A percentile compares a stretch with the other conserved stretches of the same genome.
Conservation (phyloP, 352 stramenopile genomes). For the Phytophthora nicotianae region DNA sequence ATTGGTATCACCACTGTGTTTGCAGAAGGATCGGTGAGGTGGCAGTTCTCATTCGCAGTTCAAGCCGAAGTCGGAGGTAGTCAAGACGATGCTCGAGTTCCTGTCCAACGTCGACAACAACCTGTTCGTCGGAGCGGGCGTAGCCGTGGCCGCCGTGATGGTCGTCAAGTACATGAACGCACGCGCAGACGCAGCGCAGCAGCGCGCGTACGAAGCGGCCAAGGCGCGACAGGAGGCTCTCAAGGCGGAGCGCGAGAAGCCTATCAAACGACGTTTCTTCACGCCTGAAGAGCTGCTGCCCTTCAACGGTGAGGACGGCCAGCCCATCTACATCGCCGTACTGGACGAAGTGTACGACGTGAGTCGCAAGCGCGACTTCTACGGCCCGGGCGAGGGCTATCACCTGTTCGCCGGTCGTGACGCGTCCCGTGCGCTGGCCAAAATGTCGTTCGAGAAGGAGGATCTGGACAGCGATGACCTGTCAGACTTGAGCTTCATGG, state of each 20-base stretch:
- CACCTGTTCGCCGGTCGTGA: constrained; percentile 96
- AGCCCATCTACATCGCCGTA: constrained; percentile 96
- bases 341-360: constrained; percentile 97
- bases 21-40: neutral
- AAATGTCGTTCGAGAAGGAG: constrained; percentile 96
- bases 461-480: constrained; percentile 90
- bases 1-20: neutral
- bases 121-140: constrained; percentile 57
- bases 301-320: constrained; percentile 92
- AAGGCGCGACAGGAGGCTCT: constrained; percentile 69
- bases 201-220: constrained; percentile 63
- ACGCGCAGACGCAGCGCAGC: constrained; percentile 63
- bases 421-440: constrained; percentile 93
- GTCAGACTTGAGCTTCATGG: constrained; percentile 81
- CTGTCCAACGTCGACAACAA: constrained; percentile 52
- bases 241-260: constrained; percentile 68
- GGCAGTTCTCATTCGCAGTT: constrained; percentile 23
- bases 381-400: constrained; percentile 96
- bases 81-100: constrained; percentile 50
- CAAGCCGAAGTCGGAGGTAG: constrained; percentile 20
- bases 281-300: constrained; percentile 89
- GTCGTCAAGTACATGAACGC: constrained; percentile 69
- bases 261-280: constrained; percentile 88
- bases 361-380: constrained; percentile 94
- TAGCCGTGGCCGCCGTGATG: constrained; percentile 58